Evolutionary conservation across 1,139 yeast genomes (phyloP).

Genomic region (Kodamaea fungicola): DNA sequence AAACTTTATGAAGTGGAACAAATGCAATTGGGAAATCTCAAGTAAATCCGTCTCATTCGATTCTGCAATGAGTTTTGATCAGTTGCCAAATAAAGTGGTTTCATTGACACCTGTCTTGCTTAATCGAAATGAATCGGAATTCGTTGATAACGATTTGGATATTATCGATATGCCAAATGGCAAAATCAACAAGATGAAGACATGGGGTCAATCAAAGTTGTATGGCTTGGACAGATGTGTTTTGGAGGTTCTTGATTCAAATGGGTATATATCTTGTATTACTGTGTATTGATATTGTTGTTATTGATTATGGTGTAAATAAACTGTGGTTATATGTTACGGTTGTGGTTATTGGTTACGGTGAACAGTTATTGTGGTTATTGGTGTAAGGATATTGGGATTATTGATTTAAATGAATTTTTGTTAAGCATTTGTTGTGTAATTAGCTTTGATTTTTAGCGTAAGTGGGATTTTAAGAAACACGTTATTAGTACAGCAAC

Average conservation of each 20-base stretch:
- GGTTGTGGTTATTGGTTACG: no score
- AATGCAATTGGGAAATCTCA: slow-evolving; percentile 37
- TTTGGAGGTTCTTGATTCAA: slow-evolving; percentile 52
- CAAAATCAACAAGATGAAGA: slow-evolving; percentile 43
- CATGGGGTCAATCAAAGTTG: slow-evolving; percentile 55
- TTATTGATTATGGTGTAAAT: no score
- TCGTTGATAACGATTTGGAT: slow-evolving; percentile 38
- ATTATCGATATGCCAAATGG: slow-evolving; percentile 21
- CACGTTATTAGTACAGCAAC: no score
- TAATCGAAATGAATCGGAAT: slow-evolving; percentile 50
- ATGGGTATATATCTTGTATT: slow-evolving; percentile 30
- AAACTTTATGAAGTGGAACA: slow-evolving; percentile 50
- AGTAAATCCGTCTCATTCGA: slow-evolving; percentile 15
- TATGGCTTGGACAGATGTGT: slow-evolving; percentile 45
- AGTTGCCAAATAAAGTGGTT: slow-evolving; percentile 25
- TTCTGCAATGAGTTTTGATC: slow-evolving; percentile 31
- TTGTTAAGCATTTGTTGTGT: no score
- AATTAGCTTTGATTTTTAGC: no score
- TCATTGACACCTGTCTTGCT: slow-evolving; percentile 40
- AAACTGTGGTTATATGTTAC: no score
- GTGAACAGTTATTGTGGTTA: no score
- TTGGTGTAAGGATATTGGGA: no score
- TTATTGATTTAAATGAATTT: no score
- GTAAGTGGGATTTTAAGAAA: no score
- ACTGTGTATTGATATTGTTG: slow-evolving; percentile 21